phyloP scores from a whole-genome alignment of 2,329 filamentous ascomycete genomes.

The Trichoderma polysporum region DNA sequence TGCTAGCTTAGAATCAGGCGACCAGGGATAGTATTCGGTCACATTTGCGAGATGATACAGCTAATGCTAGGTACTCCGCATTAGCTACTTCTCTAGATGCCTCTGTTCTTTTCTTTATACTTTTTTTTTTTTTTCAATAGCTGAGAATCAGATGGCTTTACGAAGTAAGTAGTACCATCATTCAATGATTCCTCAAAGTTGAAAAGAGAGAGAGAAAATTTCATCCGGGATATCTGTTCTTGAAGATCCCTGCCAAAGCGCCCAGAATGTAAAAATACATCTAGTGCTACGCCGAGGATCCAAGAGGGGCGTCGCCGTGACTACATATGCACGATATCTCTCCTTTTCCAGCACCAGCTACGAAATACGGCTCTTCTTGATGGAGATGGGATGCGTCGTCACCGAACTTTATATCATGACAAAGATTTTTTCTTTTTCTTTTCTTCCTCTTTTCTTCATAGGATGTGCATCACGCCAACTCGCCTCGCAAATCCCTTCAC shows the following conservation, averaged over 20 bases:
- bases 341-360: not conserved
- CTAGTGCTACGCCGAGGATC: not conserved
- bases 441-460: not conserved
- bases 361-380: not conserved
- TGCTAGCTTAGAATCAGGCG: not conserved
- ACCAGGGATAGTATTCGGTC: not conserved
- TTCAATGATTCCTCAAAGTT: not conserved
- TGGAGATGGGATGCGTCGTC: not conserved
- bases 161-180: not conserved
- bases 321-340: not conserved
- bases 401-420: not conserved
- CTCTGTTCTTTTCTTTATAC: not conserved
- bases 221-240: not conserved
- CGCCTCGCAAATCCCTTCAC: not conserved
- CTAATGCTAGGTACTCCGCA: not conserved
- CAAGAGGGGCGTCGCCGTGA: conserved; percentile 11
- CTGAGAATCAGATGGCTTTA: not conserved
- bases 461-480: not conserved
- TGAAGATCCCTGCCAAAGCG: not conserved
- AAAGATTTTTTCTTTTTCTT: not conserved
- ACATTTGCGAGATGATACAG: not conserved
- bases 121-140: no score
- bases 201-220: not conserved
- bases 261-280: not conserved
- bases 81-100: not conserved